phyloP scores from a whole-genome alignment of 768 basidiomycete species.

The Tricholoma saponaceum region DNA sequence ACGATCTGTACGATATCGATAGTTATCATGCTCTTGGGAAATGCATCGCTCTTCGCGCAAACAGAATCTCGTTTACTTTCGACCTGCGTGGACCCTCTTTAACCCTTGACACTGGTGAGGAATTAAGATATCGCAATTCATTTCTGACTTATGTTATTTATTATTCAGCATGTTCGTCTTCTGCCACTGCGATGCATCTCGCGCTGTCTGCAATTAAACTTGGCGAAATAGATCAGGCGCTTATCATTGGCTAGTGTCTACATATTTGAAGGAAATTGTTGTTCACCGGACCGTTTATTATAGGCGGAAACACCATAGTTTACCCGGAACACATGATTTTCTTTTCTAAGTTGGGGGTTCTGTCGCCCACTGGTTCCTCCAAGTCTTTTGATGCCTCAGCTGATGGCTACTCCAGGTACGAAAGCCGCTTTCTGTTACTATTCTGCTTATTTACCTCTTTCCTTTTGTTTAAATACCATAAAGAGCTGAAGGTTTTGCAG shows the following conservation, averaged over 20 bases:
- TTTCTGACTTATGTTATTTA: not conserved
- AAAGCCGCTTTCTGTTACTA: not conserved
- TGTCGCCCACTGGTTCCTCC: constrained; percentile 10
- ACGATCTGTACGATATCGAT: constrained; percentile 7
- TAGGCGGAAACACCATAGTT: constrained; percentile 6
- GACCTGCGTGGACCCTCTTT: constrained; percentile 1
- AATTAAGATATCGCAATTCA: constrained; percentile 2
- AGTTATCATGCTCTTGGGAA: constrained; percentile 7
- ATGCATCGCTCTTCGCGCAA: constrained; percentile 1
- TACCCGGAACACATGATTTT: constrained; percentile 4
- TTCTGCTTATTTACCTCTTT: not conserved
- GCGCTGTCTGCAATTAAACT: not conserved
- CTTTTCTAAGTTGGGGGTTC: constrained; percentile 5
- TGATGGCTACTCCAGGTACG: constrained; percentile 7
- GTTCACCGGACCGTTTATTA: not conserved
- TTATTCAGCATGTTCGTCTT: not conserved
- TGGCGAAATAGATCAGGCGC: not conserved
- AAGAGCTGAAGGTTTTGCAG: constrained; percentile 9
- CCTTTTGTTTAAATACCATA: too few species aligned
- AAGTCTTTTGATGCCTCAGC: constrained; percentile 9
- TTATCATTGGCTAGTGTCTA: not conserved
- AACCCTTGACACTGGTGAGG: not conserved
- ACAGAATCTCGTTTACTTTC: not conserved
- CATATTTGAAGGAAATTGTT: not conserved
- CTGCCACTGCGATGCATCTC: not conserved